Conservation (phyloP, 2,329 filamentous ascomycete genomes). For the Exophiala aquamarina region DNA sequence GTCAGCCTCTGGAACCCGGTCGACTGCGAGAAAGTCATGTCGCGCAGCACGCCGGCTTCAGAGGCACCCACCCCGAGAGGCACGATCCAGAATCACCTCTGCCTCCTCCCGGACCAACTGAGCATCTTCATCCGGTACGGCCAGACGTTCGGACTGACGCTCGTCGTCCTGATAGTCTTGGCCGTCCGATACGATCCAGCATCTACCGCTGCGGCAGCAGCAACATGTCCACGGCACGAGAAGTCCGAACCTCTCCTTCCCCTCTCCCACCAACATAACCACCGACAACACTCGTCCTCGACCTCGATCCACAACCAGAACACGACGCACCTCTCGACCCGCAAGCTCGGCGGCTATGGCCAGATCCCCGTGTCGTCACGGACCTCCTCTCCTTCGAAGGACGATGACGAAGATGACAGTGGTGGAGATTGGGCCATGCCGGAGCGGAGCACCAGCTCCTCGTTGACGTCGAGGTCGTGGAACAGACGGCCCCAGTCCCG, state of each 20-base stretch:
- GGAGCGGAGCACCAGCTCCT: slow-evolving; percentile 4
- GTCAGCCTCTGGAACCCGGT: slow-evolving; percentile 92
- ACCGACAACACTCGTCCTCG: slow-evolving; percentile 29
- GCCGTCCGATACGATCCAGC: slow-evolving; percentile 15
- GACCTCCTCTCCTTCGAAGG: slow-evolving; percentile 56
- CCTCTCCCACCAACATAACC: slow-evolving; percentile 31
- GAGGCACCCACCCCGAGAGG: slow-evolving; percentile 26
- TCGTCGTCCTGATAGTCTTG: slow-evolving; percentile 39
- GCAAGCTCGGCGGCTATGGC: slow-evolving; percentile 24
- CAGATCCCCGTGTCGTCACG: slow-evolving; percentile 39
- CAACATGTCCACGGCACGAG: slow-evolving; percentile 30
- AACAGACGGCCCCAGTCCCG: slow-evolving; percentile 50
- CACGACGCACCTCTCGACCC: slow-evolving; percentile 18
- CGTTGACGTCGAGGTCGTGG: too few species aligned
- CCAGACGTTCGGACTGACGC: slow-evolving; percentile 57
- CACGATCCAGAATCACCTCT: slow-evolving; percentile 86
- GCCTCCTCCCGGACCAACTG: slow-evolving; percentile 85
- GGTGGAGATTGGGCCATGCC: slow-evolving; percentile 24
- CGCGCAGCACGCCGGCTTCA: slow-evolving; percentile 19
- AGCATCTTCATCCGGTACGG: slow-evolving; percentile 79
- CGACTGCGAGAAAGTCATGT: slow-evolving; percentile 49
- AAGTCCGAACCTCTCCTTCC: slow-evolving; percentile 30
- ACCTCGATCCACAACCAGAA: slow-evolving; percentile 13
- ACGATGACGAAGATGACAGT: slow-evolving; percentile 4
- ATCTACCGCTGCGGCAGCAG: slow-evolving; percentile 27